These are phyloP conservation scores for Trypanosoma vivax DNA, from an alignment of 208 protist genomes.

Conservation along the genomic window DNA sequence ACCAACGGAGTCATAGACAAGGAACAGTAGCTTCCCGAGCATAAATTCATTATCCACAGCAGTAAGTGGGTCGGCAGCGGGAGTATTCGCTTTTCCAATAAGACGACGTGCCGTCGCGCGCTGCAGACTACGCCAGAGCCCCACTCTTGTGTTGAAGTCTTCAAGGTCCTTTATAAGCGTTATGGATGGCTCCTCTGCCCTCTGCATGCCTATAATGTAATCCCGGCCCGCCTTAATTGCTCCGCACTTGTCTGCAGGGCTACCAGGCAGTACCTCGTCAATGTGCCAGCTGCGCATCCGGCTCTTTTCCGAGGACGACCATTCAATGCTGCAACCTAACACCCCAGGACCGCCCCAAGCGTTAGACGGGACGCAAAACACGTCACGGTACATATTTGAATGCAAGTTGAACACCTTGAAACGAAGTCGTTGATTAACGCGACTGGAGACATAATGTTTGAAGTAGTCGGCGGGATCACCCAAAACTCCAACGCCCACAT, in stretches of 20 bases:
- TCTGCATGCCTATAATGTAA: constrained; percentile 87
- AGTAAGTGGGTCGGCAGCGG: not conserved
- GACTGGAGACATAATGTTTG: constrained; percentile 34
- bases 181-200: constrained; percentile 40
- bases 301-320: constrained; percentile 28
- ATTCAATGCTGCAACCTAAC: constrained; percentile 85
- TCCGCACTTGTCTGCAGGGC: constrained; percentile 34
- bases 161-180: constrained; percentile 53
- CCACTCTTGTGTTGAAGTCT: constrained; percentile 61
- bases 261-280: constrained; percentile 47
- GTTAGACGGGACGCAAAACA: constrained; percentile 26
- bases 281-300: constrained; percentile 52
- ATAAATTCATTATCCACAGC: not conserved
- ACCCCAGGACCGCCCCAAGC: constrained; percentile 48
- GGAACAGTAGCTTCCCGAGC: constrained; percentile 49
- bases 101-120: constrained; percentile 25
- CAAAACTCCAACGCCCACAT: constrained; percentile 19
- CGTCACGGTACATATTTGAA: constrained; percentile 46
- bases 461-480: constrained; percentile 37
- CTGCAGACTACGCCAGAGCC: constrained; percentile 52
- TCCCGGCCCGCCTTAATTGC: constrained; percentile 50
- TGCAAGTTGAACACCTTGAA: constrained; percentile 72
- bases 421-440: constrained; percentile 28
- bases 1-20: constrained; percentile 65
- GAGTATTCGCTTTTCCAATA: constrained; percentile 6